Percentiles rank a stretch among this genome's conserved stretches.
Evolutionary conservation across 1,139 yeast species (phyloP).

Genomic region (Wickerhamomyces sp.): DNA sequence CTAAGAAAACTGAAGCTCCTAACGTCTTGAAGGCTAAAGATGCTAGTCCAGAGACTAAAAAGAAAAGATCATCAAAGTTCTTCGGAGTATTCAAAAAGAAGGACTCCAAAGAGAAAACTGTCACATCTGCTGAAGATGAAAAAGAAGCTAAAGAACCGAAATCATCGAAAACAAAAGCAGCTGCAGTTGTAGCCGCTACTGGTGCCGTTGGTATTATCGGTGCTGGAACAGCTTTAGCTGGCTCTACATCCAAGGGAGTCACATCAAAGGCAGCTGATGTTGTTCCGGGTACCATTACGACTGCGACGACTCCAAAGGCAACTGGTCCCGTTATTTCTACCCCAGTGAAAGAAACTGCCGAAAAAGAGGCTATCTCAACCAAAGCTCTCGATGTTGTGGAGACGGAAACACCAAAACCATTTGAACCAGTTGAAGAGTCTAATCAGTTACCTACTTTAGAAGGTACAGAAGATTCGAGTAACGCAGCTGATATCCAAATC

Average conservation of each 20-base stretch:
- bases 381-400: no score
- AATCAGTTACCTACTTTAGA: no score
- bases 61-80: slow-evolving; percentile 3
- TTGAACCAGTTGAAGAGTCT: slow-evolving; percentile 2
- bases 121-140: not conserved
- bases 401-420: not conserved
- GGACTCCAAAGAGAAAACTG: slow-evolving; percentile 2
- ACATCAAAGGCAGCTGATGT: slow-evolving; percentile 14
- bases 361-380: no score
- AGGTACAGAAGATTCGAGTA: no score
- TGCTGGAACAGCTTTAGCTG: slow-evolving; percentile 11
- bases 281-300: slow-evolving; percentile 1
- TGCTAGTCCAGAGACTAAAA: not conserved
- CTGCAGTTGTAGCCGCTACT: slow-evolving; percentile 16
- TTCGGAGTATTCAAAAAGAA: slow-evolving; percentile 12
- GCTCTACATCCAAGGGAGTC: no score
- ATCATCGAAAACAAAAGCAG: slow-evolving; percentile 5
- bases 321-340: slow-evolving; percentile 4
- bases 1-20: no score
- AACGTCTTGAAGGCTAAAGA: no score
- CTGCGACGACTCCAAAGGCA: no score
- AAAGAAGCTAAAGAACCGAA: not conserved
- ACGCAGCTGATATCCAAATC: no score
- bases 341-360: no score
- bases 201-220: slow-evolving; percentile 2